These are phyloP conservation scores for Saccharomyces pastorianus DNA, from an alignment of 1,139 yeast species.

Conservation along the genomic window DNA sequence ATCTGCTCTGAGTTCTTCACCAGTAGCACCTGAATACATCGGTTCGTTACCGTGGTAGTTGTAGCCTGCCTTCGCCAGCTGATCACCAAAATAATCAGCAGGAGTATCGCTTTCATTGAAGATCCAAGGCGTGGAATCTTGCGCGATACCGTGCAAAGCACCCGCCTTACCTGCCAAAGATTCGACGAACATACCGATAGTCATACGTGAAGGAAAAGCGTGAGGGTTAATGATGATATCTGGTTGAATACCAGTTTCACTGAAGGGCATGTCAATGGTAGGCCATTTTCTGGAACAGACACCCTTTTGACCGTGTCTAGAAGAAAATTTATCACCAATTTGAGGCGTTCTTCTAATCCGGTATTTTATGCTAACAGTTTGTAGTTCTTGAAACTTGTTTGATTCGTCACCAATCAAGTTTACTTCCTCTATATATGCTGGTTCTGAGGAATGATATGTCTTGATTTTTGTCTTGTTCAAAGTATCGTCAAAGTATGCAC, in stretches of 20 bases:
- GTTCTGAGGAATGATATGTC: constrained; percentile 91
- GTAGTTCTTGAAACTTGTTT: constrained; percentile 67
- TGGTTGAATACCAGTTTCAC: constrained; percentile 93
- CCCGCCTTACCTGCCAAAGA: constrained; percentile 97
- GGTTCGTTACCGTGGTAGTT: constrained; percentile 98
- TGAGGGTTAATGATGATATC: constrained; percentile 97
- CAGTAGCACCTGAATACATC: constrained; percentile 97
- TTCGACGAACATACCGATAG: constrained; percentile 99
- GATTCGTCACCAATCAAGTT: constrained; percentile 81
- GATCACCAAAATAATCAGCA: constrained; percentile 95
- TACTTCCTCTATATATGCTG: constrained; percentile 93
- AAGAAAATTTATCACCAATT: constrained; percentile 96
- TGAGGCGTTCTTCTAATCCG: constrained; percentile 87
- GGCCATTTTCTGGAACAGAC: constrained; percentile 99
- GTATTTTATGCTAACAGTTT: constrained; percentile 77
- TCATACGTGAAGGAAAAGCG: constrained; percentile 99
- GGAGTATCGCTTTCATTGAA: constrained; percentile 90
- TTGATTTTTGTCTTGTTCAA: constrained; percentile 85
- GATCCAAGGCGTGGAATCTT: constrained; percentile 95
- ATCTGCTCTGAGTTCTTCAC: constrained; percentile 93
- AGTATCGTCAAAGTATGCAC: constrained; percentile 87
- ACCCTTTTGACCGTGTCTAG: constrained; percentile 99
- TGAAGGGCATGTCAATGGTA: constrained; percentile 90
- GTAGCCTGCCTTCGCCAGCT: constrained; percentile 77
- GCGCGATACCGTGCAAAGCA: constrained; percentile 94